Evolutionary conservation across 2,329 filamentous ascomycete genomes (phyloP).

Genomic region (Cadophora gregata): DNA sequence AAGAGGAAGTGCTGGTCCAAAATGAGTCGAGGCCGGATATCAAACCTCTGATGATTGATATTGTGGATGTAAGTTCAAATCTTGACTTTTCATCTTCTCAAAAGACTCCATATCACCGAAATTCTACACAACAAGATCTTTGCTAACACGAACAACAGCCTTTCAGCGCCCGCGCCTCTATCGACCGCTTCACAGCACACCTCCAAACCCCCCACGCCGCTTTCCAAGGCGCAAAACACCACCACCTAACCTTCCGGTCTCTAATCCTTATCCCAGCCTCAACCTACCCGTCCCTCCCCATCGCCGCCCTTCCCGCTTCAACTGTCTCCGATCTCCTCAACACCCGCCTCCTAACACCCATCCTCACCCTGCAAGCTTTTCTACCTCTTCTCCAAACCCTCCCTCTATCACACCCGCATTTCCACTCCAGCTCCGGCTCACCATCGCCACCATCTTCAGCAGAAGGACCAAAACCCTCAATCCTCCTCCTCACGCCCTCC

Average conservation of each 20-base stretch:
- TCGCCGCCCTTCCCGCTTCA: conserved; percentile 83
- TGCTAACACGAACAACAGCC: conserved; percentile 55
- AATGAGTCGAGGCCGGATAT: conserved; percentile 82
- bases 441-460: conserved; percentile 47
- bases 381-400: conserved; percentile 75
- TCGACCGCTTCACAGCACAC: conserved; percentile 73
- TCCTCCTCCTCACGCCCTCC: conserved; percentile 79
- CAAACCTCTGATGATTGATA: conserved; percentile 80
- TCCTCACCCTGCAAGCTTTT: conserved; percentile 87
- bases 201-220: conserved; percentile 78
- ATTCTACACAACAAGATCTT: not conserved
- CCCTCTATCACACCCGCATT: conserved; percentile 47
- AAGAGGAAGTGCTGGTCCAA: conserved; percentile 83
- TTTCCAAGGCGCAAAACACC: conserved; percentile 75
- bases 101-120: not conserved
- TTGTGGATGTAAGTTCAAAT: conserved; percentile 69
- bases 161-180: conserved; percentile 68
- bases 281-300: conserved; percentile 80
- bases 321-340: conserved; percentile 91
- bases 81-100: not conserved
- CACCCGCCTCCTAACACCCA: conserved; percentile 87
- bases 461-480: conserved; percentile 58
- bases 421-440: conserved; percentile 46
- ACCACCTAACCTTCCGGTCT: conserved; percentile 77
- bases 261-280: conserved; percentile 84